Percentiles rank a stretch among this genome's conserved stretches.
These are phyloP conservation scores for Aspergillus transmontanensis DNA, from an alignment of 2,329 filamentous ascomycete genomes.

Conservation along the genomic window DNA sequence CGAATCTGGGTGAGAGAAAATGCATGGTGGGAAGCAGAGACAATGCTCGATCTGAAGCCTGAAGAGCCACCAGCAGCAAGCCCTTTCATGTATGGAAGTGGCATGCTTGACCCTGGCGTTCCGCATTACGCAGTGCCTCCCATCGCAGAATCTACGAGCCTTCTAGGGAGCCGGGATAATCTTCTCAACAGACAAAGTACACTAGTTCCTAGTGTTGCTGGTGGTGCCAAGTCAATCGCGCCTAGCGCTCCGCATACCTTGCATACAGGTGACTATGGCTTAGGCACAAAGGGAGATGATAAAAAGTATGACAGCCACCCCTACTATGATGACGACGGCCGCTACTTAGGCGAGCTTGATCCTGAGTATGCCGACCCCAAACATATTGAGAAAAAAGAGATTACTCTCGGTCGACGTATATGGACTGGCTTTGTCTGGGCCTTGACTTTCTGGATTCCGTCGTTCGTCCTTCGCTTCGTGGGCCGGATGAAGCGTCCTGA, in stretches of 20 bases:
- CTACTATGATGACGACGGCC: conserved; percentile 72
- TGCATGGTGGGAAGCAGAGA: conserved; percentile 98
- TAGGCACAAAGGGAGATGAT: conserved; percentile 82
- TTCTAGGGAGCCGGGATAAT: conserved; percentile 72
- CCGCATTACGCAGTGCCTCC: conserved; percentile 61
- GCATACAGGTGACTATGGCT: conserved; percentile 82
- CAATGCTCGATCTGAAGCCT: conserved; percentile 87
- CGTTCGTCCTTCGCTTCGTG: conserved; percentile 73
- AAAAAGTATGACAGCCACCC: conserved; percentile 66
- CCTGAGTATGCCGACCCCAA: conserved; percentile 77
- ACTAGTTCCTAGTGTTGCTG: conserved; percentile 52
- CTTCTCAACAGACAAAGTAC: conserved; percentile 51
- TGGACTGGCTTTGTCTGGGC: conserved; percentile 87
- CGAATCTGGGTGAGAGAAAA: conserved; percentile 93
- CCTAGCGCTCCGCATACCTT: conserved; percentile 54
- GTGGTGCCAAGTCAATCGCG: conserved; percentile 58
- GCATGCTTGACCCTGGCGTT: conserved; percentile 72
- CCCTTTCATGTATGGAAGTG: conserved; percentile 56
- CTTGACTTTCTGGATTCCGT: conserved; percentile 93
- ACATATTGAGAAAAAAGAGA: conserved; percentile 70
- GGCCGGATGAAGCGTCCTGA: conserved; percentile 97
- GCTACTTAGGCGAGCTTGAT: conserved; percentile 71
- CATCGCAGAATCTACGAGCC: conserved; percentile 61
- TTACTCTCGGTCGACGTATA: conserved; percentile 65
- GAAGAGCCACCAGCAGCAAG: conserved; percentile 49